Conservation (phyloP, 2,329 filamentous ascomycete genomes). For the Madurella mycetomatis region DNA sequence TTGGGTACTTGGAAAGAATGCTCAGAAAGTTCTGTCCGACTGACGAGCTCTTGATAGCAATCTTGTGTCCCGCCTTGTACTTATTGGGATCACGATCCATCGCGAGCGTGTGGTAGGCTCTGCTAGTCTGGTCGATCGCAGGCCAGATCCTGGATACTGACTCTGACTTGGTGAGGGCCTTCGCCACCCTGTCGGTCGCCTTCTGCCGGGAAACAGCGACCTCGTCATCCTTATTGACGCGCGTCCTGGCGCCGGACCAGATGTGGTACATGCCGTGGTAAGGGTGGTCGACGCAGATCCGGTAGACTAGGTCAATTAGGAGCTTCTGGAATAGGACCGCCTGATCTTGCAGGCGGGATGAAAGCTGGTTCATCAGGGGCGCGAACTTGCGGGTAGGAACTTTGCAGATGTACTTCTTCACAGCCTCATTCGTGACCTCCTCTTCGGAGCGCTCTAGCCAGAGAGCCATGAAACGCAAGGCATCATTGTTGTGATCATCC, state of each 20-base stretch:
- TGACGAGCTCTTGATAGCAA: conserved; percentile 52
- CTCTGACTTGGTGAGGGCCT: conserved; percentile 52
- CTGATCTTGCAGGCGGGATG: conserved; percentile 78
- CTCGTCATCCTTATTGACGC: conserved; percentile 66
- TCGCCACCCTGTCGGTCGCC: conserved; percentile 66
- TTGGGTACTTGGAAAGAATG: conserved; percentile 58
- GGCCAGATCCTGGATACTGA: conserved; percentile 58
- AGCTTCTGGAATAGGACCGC: conserved; percentile 69
- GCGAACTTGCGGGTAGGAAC: conserved; percentile 93
- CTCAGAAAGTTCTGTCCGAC: conserved; percentile 61
- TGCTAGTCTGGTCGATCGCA: conserved; percentile 69
- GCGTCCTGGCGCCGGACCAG: conserved; percentile 72
- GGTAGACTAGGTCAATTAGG: conserved; percentile 67
- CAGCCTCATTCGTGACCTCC: conserved; percentile 70
- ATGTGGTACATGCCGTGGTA: conserved; percentile 98
- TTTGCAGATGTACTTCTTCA: conserved; percentile 61
- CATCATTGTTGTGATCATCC: conserved; percentile 84
- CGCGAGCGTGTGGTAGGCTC: conserved; percentile 60
- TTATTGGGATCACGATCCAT: conserved; percentile 58
- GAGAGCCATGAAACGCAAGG: conserved; percentile 84
- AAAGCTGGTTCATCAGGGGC: conserved; percentile 88
- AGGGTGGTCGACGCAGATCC: conserved; percentile 88
- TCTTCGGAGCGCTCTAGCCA: conserved; percentile 88
- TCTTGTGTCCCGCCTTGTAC: conserved; percentile 63
- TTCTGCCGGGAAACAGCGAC: conserved; percentile 67